Evolutionary conservation across 2,329 filamentous ascomycete species (phyloP).

Genomic region (Beauveria sp.): DNA sequence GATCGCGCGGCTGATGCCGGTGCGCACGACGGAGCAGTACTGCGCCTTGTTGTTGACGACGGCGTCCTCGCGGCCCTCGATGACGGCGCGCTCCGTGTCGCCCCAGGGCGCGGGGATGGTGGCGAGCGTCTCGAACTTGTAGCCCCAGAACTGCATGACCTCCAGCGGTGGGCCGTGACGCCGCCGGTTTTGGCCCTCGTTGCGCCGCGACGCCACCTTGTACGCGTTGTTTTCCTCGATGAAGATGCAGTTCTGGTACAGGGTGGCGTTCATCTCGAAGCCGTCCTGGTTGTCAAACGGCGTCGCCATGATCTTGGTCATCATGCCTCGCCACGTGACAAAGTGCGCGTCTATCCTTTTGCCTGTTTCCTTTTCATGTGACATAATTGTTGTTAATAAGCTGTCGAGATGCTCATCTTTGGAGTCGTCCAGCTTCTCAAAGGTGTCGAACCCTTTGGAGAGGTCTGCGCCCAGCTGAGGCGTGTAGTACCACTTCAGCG

Average conservation of each 20-base stretch:
- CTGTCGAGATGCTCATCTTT: slow-evolving; percentile 84
- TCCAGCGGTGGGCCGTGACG: slow-evolving; percentile 52
- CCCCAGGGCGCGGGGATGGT: slow-evolving; percentile 70
- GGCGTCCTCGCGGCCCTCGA: slow-evolving; percentile 65
- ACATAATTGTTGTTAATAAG: slow-evolving; percentile 66
- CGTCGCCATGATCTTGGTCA: slow-evolving; percentile 92
- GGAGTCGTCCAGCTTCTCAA: slow-evolving; percentile 74
- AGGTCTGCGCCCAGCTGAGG: slow-evolving; percentile 65
- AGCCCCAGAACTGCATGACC: slow-evolving; percentile 91
- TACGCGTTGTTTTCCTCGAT: slow-evolving; percentile 83
- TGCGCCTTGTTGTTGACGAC: slow-evolving; percentile 84
- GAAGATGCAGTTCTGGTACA: slow-evolving; percentile 69
- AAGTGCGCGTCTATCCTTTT: slow-evolving; percentile 67
- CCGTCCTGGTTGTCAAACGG: slow-evolving; percentile 78
- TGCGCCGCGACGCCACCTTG: slow-evolving; percentile 54
- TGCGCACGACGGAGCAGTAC: slow-evolving; percentile 90
- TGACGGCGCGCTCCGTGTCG: slow-evolving; percentile 63
- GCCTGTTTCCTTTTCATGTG: slow-evolving; percentile 61
- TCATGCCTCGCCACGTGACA: slow-evolving; percentile 95
- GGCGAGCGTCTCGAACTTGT: slow-evolving; percentile 89
- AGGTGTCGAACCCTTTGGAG: slow-evolving; percentile 71
- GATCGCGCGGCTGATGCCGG: slow-evolving; percentile 67
- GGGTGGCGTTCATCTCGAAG: slow-evolving; percentile 94
- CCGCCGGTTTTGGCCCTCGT: slow-evolving; percentile 33
- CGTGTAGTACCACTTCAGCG: slow-evolving; percentile 82